Percentiles rank a stretch among this genome's conserved stretches.
phyloP scores from a whole-genome alignment of 805 yeast genomes.

The Scheffersomyces coipomensis region DNA sequence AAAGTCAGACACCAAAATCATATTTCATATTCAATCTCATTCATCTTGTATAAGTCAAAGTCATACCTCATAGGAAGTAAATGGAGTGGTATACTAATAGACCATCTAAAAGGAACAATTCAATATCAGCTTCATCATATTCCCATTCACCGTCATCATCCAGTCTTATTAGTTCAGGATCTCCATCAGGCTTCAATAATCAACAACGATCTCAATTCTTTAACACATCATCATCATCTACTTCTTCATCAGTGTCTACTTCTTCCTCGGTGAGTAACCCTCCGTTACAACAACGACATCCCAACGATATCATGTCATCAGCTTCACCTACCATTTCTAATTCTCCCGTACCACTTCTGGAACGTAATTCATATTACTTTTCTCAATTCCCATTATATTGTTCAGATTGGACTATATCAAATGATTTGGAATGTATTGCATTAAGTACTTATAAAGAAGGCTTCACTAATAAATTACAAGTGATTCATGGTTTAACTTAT shows the following conservation, averaged over 20 bases:
- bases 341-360: constrained; percentile 7
- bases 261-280: too few species aligned
- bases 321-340: neutral
- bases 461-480: constrained; percentile 60
- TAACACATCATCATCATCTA: neutral
- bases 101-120: neutral
- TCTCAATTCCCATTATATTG: constrained; percentile 33
- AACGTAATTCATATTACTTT: constrained; percentile 21
- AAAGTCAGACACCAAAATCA: too few species aligned
- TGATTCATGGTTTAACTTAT: constrained; percentile 34
- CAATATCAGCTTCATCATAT: neutral
- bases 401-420: constrained; percentile 30
- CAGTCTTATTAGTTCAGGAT: neutral
- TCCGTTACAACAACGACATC: neutral
- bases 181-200: neutral
- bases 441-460: constrained; percentile 83
- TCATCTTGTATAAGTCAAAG: too few species aligned
- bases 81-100: neutral
- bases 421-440: constrained; percentile 50
- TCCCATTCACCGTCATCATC: neutral
- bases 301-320: neutral
- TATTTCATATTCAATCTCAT: too few species aligned
- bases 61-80: neutral
- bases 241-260: neutral
- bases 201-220: constrained; percentile 1